Conservation (phyloP, 768 basidiomycete genomes). For the Saitozyma podzolica region DNA sequence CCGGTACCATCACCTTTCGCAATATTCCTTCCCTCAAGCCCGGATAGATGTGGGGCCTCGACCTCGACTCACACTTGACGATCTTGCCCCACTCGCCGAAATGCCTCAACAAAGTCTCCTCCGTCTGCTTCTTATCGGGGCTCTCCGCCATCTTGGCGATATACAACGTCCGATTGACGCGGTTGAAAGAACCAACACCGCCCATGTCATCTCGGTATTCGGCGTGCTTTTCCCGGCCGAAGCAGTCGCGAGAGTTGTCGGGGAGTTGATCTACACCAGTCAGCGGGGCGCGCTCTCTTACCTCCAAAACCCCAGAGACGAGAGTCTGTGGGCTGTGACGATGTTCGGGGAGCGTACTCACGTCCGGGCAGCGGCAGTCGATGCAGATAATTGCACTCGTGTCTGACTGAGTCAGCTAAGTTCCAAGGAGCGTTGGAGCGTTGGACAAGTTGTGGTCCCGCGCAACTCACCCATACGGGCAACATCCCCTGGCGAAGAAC, state of each 20-base stretch:
- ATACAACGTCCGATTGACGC: slow-evolving; percentile 92
- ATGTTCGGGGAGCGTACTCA: slow-evolving; percentile 5
- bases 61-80: slow-evolving; percentile 70
- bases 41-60: neutral
- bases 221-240: slow-evolving; percentile 92
- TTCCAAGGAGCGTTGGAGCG: neutral
- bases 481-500: slow-evolving; percentile 94
- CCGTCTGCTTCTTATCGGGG: slow-evolving; percentile 70
- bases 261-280: slow-evolving; percentile 59
- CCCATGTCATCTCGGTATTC: slow-evolving; percentile 99
- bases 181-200: slow-evolving; percentile 92
- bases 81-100: slow-evolving; percentile 96
- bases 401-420: slow-evolving; percentile 30
- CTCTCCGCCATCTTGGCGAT: slow-evolving; percentile 86
- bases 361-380: slow-evolving; percentile 71
- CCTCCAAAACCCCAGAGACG: neutral
- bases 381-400: slow-evolving; percentile 93
- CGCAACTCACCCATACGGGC: slow-evolving; percentile 74
- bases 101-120: slow-evolving; percentile 84
- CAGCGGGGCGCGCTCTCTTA: slow-evolving; percentile 5
- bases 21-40: neutral
- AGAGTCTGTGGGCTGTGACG: neutral
- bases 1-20: neutral
- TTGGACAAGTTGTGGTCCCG: neutral
- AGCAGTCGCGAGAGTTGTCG: slow-evolving; percentile 93